A percentile compares a stretch with the other conserved stretches of the same genome.
phyloP scores from a whole-genome alignment of 257 asterid species.

The Scutellaria minor region DNA sequence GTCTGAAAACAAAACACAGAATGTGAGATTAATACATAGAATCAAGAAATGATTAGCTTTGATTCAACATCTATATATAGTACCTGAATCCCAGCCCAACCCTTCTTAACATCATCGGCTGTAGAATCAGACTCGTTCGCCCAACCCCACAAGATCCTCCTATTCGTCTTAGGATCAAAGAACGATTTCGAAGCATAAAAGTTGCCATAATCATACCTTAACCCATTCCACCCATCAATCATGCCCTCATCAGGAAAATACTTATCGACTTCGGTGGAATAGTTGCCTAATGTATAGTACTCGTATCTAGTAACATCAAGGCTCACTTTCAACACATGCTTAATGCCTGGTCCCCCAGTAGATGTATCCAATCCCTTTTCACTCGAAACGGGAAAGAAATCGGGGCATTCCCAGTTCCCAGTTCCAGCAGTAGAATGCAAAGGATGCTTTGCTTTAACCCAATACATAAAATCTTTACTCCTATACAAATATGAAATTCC shows the following conservation, averaged over 20 bases:
- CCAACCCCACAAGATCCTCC: slow-evolving; percentile 81
- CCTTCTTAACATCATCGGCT: slow-evolving; percentile 48
- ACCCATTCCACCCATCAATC: slow-evolving; percentile 60
- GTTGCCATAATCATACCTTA: slow-evolving; percentile 74
- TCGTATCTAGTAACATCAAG: slow-evolving; percentile 67
- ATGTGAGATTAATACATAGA: background rate
- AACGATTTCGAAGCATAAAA: slow-evolving; percentile 76
- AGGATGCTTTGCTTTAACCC: slow-evolving; percentile 58
- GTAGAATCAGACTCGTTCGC: slow-evolving; percentile 69
- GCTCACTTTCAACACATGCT: slow-evolving; percentile 66
- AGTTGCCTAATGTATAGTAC: slow-evolving; percentile 64
- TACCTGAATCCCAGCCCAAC: slow-evolving; percentile 79
- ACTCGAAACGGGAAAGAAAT: slow-evolving; percentile 60
- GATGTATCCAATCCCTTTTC: slow-evolving; percentile 57
- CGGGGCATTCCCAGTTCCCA: slow-evolving; percentile 86
- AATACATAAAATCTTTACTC: slow-evolving; percentile 62
- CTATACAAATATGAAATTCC: slow-evolving; percentile 57
- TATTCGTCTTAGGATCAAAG: slow-evolving; percentile 53
- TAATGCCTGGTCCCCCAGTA: slow-evolving; percentile 42
- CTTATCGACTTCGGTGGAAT: slow-evolving; percentile 40
- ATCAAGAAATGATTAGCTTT: background rate
- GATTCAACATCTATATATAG: background rate
- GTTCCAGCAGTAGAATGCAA: slow-evolving; percentile 48
- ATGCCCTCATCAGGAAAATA: slow-evolving; percentile 58
- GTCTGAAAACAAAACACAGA: slow-evolving; percentile 27